Conservation (phyloP, 2,329 filamentous ascomycete genomes). For the Fusarium illudens region DNA sequence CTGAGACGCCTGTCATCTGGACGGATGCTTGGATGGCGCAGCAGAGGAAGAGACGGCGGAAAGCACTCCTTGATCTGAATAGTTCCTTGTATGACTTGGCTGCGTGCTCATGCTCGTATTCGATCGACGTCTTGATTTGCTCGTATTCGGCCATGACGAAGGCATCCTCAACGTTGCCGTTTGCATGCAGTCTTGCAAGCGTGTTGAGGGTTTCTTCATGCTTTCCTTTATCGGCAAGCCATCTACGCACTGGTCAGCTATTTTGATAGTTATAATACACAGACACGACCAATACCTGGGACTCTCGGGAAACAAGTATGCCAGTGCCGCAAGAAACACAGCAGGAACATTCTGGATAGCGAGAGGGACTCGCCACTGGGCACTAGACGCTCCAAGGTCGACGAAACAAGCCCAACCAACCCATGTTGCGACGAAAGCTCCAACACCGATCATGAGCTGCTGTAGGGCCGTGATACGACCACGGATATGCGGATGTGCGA, state of each 20-base stretch:
- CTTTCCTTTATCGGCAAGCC: slow-evolving; percentile 76
- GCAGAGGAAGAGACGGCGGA: slow-evolving; percentile 77
- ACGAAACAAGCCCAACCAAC: slow-evolving; percentile 63
- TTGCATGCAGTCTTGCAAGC: slow-evolving; percentile 72
- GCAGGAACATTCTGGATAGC: slow-evolving; percentile 76
- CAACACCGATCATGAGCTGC: slow-evolving; percentile 83
- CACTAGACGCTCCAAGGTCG: slow-evolving; percentile 36
- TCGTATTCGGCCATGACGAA: slow-evolving; percentile 77
- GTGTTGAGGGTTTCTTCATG: slow-evolving; percentile 69
- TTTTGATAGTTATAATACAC: too few relatives aligned
- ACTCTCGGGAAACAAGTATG: slow-evolving; percentile 74
- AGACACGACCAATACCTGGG: slow-evolving; percentile 42
- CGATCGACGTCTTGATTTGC: slow-evolving; percentile 72
- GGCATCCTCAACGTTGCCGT: slow-evolving; percentile 69
- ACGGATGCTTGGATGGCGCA: slow-evolving; percentile 73
- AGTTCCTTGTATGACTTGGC: slow-evolving; percentile 75
- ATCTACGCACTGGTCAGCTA: slow-evolving; percentile 52
- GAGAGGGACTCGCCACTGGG: slow-evolving; percentile 53
- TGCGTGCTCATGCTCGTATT: slow-evolving; percentile 71
- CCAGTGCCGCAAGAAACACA: slow-evolving; percentile 68
- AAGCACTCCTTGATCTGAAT: slow-evolving; percentile 66
- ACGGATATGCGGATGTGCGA: slow-evolving; percentile 79
- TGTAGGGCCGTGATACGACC: slow-evolving; percentile 77
- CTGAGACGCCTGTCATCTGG: slow-evolving; percentile 79
- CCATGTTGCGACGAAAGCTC: slow-evolving; percentile 76